A percentile compares a stretch with the other conserved stretches of the same genome.
Conservation (phyloP, 108 stramenopile species). For the Pinguiococcus pyrenoidosus region DNA sequence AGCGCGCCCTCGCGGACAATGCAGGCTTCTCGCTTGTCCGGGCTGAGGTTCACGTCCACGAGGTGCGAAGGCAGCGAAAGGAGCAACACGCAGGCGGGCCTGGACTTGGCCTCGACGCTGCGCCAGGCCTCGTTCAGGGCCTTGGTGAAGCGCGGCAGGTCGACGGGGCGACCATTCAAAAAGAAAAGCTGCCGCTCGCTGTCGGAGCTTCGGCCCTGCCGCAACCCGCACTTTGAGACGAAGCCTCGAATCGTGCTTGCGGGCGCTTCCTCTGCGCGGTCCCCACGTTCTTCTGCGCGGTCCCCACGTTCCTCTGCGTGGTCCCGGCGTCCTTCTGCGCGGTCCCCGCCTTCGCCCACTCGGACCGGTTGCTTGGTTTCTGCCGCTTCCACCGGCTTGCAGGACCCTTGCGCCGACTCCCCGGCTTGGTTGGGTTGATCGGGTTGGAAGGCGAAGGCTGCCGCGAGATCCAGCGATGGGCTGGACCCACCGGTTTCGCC, state of each 20-base stretch:
- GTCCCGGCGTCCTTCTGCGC: no score
- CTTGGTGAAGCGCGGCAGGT: conserved; percentile 60
- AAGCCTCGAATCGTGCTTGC: conserved; percentile 41
- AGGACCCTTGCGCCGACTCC: not conserved
- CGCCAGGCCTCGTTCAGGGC: conserved; percentile 63
- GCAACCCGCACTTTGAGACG: conserved; percentile 45
- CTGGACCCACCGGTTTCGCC: not conserved
- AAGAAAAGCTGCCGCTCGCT: conserved; percentile 70
- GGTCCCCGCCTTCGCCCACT: no score
- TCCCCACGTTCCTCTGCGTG: no score
- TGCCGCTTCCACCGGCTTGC: not conserved
- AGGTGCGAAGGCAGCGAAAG: conserved; percentile 29
- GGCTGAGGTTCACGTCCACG: conserved; percentile 89
- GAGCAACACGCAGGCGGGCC: conserved; percentile 73
- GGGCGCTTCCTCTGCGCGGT: not conserved
- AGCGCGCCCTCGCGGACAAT: conserved; percentile 57
- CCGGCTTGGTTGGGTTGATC: not conserved
- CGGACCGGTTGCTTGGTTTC: no score
- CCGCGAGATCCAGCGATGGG: not conserved
- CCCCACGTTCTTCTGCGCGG: not conserved
- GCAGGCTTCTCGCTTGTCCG: conserved; percentile 87
- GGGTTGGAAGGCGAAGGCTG: not conserved
- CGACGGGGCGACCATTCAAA: conserved; percentile 89
- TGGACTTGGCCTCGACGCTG: conserved; percentile 57
- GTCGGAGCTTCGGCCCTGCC: conserved; percentile 50